These are phyloP conservation scores for Candida krabiensis DNA, from an alignment of 805 yeast genomes.

Conservation along the genomic window DNA sequence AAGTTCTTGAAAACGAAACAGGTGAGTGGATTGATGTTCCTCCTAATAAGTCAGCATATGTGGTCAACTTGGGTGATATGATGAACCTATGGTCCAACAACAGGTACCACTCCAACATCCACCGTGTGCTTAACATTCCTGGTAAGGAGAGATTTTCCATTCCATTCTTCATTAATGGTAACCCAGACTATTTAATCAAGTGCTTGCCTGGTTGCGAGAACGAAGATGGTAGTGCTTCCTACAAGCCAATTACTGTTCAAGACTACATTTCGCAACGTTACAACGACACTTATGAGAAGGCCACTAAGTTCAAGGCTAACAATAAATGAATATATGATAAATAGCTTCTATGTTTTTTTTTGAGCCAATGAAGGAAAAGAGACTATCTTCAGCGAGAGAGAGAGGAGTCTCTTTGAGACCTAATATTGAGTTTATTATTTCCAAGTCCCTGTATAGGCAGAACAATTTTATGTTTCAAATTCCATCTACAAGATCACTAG, in stretches of 20 bases:
- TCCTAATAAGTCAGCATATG: conserved; percentile 29
- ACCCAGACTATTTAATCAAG: conserved; percentile 11
- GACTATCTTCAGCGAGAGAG: no score
- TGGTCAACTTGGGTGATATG: conserved; percentile 38
- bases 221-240: conserved; percentile 6
- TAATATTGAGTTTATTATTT: no score
- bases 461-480: no score
- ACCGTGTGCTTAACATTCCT: conserved; percentile 33
- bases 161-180: conserved; percentile 23
- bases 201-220: conserved; percentile 15
- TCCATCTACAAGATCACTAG: no score
- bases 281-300: conserved; percentile 1
- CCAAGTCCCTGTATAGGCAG: no score
- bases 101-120: conserved; percentile 33
- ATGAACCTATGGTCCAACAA: conserved; percentile 36
- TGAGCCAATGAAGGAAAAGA: no score
- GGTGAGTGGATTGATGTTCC: conserved; percentile 32
- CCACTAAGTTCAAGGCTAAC: not conserved
- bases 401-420: no score
- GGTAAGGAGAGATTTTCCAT: conserved; percentile 22
- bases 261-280: conserved; percentile 8
- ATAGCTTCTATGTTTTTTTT: no score
- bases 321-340: no score
- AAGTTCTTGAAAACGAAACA: conserved; percentile 29
- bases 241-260: conserved; percentile 10